Conservation (phyloP, 164 flowering plant genomes). For the Liquidambar formosana region DNA sequence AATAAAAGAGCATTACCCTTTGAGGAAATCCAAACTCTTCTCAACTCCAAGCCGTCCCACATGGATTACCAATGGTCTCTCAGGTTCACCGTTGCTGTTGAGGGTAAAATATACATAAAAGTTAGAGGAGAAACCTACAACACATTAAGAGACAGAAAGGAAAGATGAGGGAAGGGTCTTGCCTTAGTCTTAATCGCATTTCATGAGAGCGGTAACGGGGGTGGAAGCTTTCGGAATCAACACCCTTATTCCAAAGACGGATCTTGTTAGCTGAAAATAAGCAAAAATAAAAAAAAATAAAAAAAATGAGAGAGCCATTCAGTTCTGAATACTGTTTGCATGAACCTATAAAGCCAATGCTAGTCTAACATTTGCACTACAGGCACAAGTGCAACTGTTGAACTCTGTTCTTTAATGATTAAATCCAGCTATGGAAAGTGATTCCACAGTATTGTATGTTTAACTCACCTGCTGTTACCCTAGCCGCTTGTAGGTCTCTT, state of each 20-base stretch:
- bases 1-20: slow-evolving; percentile 46
- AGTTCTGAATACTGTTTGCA: not conserved
- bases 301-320: not conserved
- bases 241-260: slow-evolving; percentile 97
- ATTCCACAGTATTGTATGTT: not conserved
- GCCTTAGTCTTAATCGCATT: slow-evolving; percentile 84
- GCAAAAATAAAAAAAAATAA: not conserved
- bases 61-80: slow-evolving; percentile 83
- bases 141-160: not conserved
- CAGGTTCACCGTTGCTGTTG: slow-evolving; percentile 86
- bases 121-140: not conserved
- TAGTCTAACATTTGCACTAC: slow-evolving; percentile 1
- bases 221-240: slow-evolving; percentile 88
- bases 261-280: slow-evolving; percentile 69
- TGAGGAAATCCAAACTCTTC: slow-evolving; percentile 94
- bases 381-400: not conserved
- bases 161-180: slow-evolving; percentile 6
- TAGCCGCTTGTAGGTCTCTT: slow-evolving; percentile 70
- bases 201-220: slow-evolving; percentile 71
- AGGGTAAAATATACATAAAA: not conserved
- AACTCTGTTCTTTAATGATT: not conserved
- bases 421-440: not conserved
- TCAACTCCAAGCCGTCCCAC: slow-evolving; percentile 97
- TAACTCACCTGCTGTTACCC: slow-evolving; percentile 74
- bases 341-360: not conserved